Evolutionary conservation across 2,329 filamentous ascomycete species (phyloP).

Genomic region (Trichoderma breve): DNA sequence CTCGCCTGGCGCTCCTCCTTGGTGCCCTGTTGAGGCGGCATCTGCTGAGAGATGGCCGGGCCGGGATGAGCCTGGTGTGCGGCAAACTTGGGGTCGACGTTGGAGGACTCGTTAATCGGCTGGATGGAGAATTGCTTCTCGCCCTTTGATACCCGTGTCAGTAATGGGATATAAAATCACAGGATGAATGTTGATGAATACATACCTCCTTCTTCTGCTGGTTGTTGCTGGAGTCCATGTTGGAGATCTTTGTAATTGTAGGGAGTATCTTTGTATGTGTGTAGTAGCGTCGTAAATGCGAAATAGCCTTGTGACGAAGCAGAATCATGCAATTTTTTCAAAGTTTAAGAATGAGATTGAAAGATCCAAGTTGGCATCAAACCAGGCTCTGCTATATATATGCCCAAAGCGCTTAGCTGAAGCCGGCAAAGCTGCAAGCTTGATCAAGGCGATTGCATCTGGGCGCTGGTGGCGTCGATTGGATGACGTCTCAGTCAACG

Average conservation of each 20-base stretch:
- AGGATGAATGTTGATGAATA: not conserved
- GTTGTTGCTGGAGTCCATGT: slow-evolving; percentile 25
- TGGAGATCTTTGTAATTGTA: not conserved
- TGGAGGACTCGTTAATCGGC: slow-evolving; percentile 40
- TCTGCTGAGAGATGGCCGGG: slow-evolving; percentile 53
- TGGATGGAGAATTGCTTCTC: slow-evolving; percentile 48
- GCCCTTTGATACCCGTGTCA: slow-evolving; percentile 27
- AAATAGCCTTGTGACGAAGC: not conserved
- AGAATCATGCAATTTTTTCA: not conserved
- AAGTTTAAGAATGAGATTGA: not conserved
- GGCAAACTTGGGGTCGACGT: slow-evolving; percentile 48
- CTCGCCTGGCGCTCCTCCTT: slow-evolving; percentile 67
- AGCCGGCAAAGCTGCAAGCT: not conserved
- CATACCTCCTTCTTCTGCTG: slow-evolving; percentile 25
- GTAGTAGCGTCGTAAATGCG: not conserved
- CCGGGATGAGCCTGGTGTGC: slow-evolving; percentile 57
- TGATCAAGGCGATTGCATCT: not conserved
- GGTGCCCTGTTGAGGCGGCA: slow-evolving; percentile 56
- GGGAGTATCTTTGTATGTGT: not conserved
- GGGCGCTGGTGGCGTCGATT: slow-evolving; percentile 3
- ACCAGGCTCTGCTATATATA: not conserved
- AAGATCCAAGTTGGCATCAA: not conserved
- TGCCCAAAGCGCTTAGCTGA: not conserved
- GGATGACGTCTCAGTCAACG: slow-evolving; percentile 14
- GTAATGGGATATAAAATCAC: not conserved